These are phyloP conservation scores for Rhodamnia argentea DNA, from an alignment of 345 rosid genomes.

Conservation along the genomic window DNA sequence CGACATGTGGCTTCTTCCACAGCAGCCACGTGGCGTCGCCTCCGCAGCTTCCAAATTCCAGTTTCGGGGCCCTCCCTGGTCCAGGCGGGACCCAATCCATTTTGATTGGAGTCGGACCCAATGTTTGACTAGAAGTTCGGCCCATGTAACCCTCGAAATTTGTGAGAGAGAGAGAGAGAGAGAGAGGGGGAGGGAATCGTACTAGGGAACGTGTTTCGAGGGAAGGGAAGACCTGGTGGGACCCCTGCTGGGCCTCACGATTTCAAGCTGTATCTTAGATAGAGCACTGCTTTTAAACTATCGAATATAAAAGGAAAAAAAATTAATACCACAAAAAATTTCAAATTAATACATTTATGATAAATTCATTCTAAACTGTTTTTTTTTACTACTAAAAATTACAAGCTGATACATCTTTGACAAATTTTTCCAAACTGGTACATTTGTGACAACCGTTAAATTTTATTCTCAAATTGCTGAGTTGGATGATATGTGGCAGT, in stretches of 20 bases:
- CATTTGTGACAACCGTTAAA: no score
- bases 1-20: neutral
- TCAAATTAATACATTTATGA: no score
- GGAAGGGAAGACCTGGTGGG: neutral
- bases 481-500: no score
- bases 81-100: neutral
- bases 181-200: neutral
- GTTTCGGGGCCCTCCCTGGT: neutral
- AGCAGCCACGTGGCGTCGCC: neutral
- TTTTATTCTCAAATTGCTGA: no score
- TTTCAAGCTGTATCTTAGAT: neutral
- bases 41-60: neutral
- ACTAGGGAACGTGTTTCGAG: neutral
- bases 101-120: neutral
- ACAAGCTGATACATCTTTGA: no score
- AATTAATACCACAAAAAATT: no score
- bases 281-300: no score
- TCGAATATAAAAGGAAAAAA: no score
- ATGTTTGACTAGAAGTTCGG: neutral
- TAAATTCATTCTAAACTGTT: no score
- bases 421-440: no score
- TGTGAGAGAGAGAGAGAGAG: neutral
- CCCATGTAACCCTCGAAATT: neutral
- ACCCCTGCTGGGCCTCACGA: neutral
- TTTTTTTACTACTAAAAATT: no score